Evolutionary conservation across 805 yeast genomes (phyloP), one percentile per base, ranked within the genome.

Genomic region (Wickerhamiella galacta): DNA sequence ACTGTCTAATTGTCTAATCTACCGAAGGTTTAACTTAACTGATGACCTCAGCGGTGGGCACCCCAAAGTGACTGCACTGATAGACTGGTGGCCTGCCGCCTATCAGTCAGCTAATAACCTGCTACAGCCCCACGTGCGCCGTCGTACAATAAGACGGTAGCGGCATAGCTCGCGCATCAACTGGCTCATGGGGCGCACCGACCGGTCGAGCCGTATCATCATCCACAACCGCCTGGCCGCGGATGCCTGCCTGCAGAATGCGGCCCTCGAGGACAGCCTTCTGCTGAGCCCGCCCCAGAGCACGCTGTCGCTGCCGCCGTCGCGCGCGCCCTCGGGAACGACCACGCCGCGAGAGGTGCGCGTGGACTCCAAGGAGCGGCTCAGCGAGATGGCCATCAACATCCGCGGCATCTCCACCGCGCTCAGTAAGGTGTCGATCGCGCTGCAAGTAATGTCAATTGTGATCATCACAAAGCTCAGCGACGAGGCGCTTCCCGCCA

Each of bases 401-500:
- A 44, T 46, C 18, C 46, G 51, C 20, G 51, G 51, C 25, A 45
- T 46, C 25, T 41, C 46, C 28, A 44, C 40, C 29, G 48, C 51
- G 11, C 41, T 46, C 24, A 20, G 41, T 15, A 42, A 42, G 24
- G 48, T 46, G 9, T 40, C 47, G 16, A 38, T 46, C 18, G 41
- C 45, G n/a, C 40, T 46, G 24, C 28, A 32, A 17, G 49, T 46
- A 12, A 35, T 38, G 30, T 32, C 39, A 24, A 39, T 46, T 11
- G 34, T 45, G 24, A 36, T 46, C 9, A 36, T 46, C 20, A 33
- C 51, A 17, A 46, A 46, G 31, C 38, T 46, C 20, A 43, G 42
- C 40, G 51, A 46, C 34, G 43, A 37, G 16, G 28, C 37, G 25
- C 37, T 46, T 16, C 38, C 42, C 10, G 21, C 21, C n/a, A 37